These are phyloP conservation scores for Colletotrichum graminicola DNA, from an alignment of 2,329 filamentous ascomycete genomes.

Conservation along the genomic window DNA sequence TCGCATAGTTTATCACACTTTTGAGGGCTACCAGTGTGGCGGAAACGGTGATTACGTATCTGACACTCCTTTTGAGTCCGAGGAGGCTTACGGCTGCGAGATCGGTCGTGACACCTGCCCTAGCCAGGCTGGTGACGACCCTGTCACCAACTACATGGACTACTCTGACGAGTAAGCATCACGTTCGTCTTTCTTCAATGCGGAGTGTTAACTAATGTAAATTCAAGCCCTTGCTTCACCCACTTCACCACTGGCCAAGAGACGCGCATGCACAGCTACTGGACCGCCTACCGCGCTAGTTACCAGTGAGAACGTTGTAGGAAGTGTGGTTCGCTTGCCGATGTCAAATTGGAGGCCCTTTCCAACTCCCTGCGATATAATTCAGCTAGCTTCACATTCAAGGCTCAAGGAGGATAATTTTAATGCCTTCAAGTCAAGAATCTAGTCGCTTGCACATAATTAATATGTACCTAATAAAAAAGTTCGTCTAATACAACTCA, in stretches of 20 bases:
- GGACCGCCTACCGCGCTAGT: conserved; percentile 47
- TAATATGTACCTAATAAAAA: too few species aligned
- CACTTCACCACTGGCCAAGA: conserved; percentile 60
- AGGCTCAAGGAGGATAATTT: too few species aligned
- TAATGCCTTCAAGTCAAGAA: too few species aligned
- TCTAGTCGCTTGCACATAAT: too few species aligned
- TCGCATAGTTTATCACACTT: conserved; percentile 59
- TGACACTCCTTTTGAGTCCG: conserved; percentile 57
- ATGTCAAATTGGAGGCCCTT: background rate
- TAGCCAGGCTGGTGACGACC: conserved; percentile 49
- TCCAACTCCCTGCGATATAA: background rate
- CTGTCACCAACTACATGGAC: conserved; percentile 57
- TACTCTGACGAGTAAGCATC: conserved; percentile 56
- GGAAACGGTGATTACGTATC: conserved; percentile 54
- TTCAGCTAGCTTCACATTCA: too few species aligned
- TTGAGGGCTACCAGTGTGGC: conserved; percentile 55
- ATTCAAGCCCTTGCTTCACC: conserved; percentile 55
- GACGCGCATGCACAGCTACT: conserved; percentile 51
- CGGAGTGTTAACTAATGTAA: conserved; percentile 43
- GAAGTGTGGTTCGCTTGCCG: too few species aligned
- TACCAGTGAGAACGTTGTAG: conserved; percentile 20
- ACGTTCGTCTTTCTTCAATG: background rate
- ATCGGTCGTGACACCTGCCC: conserved; percentile 53
- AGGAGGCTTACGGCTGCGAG: conserved; percentile 52
- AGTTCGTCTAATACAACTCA: too few species aligned